These are phyloP conservation scores for Pyrenochaeta sp. DNA, from an alignment of 2,329 filamentous ascomycete species.

Conservation along the genomic window DNA sequence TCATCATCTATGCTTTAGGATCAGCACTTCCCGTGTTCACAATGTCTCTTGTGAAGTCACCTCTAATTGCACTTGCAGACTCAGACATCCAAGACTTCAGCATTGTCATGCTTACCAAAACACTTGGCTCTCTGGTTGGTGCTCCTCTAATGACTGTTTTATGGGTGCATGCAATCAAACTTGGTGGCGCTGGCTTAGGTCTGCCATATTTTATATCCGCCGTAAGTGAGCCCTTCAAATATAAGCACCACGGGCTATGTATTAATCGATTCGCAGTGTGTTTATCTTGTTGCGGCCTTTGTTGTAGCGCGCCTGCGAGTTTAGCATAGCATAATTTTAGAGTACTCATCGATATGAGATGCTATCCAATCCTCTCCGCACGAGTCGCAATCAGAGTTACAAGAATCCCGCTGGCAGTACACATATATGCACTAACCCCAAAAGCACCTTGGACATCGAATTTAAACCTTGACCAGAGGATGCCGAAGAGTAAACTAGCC, in stretches of 20 bases:
- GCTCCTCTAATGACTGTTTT: slow-evolving; percentile 47
- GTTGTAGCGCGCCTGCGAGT: slow-evolving; percentile 8
- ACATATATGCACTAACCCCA: slow-evolving; percentile 24
- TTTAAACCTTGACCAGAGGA: slow-evolving; percentile 30
- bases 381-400: slow-evolving; percentile 11
- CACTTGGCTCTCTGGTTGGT: slow-evolving; percentile 45
- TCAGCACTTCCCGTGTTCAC: slow-evolving; percentile 51
- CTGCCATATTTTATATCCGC: slow-evolving; percentile 48
- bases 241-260: background rate
- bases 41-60: slow-evolving; percentile 48
- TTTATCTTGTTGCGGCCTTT: slow-evolving; percentile 16
- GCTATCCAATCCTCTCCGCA: slow-evolving; percentile 3
- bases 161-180: slow-evolving; percentile 47
- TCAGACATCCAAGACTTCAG: slow-evolving; percentile 46
- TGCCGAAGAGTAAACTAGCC: slow-evolving; percentile 27
- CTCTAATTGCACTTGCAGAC: slow-evolving; percentile 36
- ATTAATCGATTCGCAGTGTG: slow-evolving; percentile 11
- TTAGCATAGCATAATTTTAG: background rate
- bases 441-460: slow-evolving; percentile 37
- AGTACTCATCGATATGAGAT: background rate
- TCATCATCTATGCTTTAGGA: slow-evolving; percentile 49
- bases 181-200: slow-evolving; percentile 43
- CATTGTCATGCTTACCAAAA: slow-evolving; percentile 50
- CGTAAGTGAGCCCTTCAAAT: slow-evolving; percentile 28
- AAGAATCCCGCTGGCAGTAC: slow-evolving; percentile 12